Percentiles rank a stretch among this genome's conserved stretches.
phyloP scores from a whole-genome alignment of 805 yeast genomes.

The Metschnikowia vanudenii region DNA sequence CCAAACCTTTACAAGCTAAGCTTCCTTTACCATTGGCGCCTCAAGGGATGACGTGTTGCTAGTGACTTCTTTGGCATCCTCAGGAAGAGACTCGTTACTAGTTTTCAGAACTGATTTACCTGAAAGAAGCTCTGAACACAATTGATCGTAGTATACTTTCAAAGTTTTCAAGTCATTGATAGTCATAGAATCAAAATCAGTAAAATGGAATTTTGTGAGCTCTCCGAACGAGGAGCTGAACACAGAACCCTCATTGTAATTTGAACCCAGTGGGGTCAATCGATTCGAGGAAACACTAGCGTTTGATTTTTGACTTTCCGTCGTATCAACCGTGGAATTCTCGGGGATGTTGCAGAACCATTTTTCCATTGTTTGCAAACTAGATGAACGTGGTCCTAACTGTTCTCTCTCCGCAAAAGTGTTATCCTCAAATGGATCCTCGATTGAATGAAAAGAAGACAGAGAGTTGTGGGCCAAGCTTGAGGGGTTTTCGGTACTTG shows the following conservation, averaged over 20 bases:
- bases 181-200: conserved; percentile 37
- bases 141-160: conserved; percentile 38
- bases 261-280: conserved; percentile 11
- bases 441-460: conserved; percentile 36
- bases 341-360: conserved; percentile 39
- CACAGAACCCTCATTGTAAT: conserved; percentile 23
- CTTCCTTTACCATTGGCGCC: background rate
- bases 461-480: conserved; percentile 21
- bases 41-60: conserved; percentile 1
- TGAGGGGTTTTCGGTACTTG: conserved; percentile 1
- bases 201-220: conserved; percentile 32
- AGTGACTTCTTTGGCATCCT: conserved; percentile 3
- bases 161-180: conserved; percentile 34
- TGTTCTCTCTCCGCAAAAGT: conserved; percentile 20
- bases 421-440: conserved; percentile 21
- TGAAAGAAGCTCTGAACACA: conserved; percentile 27
- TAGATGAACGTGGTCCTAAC: conserved; percentile 34
- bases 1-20: background rate
- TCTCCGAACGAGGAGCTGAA: conserved; percentile 25
- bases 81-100: conserved; percentile 17
- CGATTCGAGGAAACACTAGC: conserved; percentile 10
- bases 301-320: conserved; percentile 9
- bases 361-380: conserved; percentile 43
- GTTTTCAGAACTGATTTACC: conserved; percentile 17
- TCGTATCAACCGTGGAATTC: conserved; percentile 2